phyloP scores from a whole-genome alignment of 2,329 filamentous ascomycete species.

The Hypoxylon sp. region DNA sequence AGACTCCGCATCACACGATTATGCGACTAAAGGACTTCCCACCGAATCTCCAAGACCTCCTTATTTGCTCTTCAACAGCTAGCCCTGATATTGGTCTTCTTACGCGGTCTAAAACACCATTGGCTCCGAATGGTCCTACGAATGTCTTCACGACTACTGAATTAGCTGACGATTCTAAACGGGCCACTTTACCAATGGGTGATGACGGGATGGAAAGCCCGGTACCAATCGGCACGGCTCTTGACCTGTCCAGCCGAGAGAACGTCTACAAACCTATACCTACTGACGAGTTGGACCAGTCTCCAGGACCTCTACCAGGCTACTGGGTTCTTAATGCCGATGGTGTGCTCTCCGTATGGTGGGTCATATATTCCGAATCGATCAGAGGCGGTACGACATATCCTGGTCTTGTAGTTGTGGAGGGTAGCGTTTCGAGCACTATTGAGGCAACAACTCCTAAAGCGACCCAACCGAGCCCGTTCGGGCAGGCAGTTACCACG shows the following conservation, averaged over 20 bases:
- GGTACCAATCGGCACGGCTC: constrained; percentile 80
- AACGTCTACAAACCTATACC: constrained; percentile 84
- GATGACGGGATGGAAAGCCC: constrained; percentile 76
- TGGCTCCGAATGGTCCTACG: constrained; percentile 73
- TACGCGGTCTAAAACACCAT: constrained; percentile 77
- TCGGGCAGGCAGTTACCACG: constrained; percentile 51
- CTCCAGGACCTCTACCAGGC: constrained; percentile 84
- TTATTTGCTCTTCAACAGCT: constrained; percentile 86
- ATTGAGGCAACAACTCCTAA: constrained; percentile 54
- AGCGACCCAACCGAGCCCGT: constrained; percentile 52
- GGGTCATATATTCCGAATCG: constrained; percentile 91
- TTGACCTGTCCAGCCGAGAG: constrained; percentile 88
- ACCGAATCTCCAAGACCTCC: constrained; percentile 83
- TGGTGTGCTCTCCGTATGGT: constrained; percentile 88
- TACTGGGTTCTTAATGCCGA: constrained; percentile 91
- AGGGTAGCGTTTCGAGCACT: constrained; percentile 54
- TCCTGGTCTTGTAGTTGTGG: constrained; percentile 73
- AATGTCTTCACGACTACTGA: constrained; percentile 82
- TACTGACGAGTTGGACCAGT: constrained; percentile 83
- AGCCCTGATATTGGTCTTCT: constrained; percentile 85
- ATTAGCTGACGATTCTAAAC: constrained; percentile 79
- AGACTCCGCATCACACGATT: constrained; percentile 82
- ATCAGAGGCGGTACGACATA: constrained; percentile 82
- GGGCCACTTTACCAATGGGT: constrained; percentile 82
- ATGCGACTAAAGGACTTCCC: constrained; percentile 84